Conservation (phyloP, 345 rosid genomes). For the Eutrema yunnanense region DNA sequence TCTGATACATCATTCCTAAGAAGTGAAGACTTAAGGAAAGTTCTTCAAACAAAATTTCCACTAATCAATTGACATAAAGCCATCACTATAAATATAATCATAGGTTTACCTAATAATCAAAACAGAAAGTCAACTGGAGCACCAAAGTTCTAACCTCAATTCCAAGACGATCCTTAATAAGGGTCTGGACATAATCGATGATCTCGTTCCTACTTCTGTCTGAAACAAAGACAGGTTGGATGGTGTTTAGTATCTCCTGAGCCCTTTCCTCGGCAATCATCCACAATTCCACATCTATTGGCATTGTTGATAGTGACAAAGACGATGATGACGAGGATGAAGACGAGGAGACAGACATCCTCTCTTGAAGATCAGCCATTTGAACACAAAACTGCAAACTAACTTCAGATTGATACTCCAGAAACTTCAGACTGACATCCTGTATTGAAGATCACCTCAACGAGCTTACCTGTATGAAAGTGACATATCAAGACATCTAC, state of each 20-base stretch:
- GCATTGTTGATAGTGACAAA: conserved; percentile 26
- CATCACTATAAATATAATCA: not conserved
- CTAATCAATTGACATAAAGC: not conserved
- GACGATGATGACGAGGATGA: conserved; percentile 33
- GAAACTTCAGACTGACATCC: not conserved
- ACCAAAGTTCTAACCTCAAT: conserved; percentile 55
- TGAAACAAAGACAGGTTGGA: conserved; percentile 60
- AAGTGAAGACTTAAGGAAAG: not conserved
- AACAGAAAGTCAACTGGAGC: not conserved
- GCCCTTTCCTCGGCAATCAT: conserved; percentile 61
- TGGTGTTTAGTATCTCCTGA: conserved; percentile 53
- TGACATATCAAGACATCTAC: conserved; percentile 20
- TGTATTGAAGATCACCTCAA: not conserved
- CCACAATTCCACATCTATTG: conserved; percentile 55
- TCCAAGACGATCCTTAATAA: conserved; percentile 44
- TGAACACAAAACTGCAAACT: conserved; percentile 12
- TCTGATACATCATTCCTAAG: not conserved
- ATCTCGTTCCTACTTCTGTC: conserved; percentile 53
- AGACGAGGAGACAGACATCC: conserved; percentile 19
- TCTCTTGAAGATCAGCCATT: conserved; percentile 51
- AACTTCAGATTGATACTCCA: conserved; percentile 11
- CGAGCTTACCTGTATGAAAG: conserved; percentile 6
- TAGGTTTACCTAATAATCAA: not conserved
- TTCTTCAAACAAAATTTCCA: not conserved
- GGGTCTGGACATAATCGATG: conserved; percentile 42